Base-by-base conservation (phyloP, 139 green algal species). In the Chlamydomonas sp. region DNA sequence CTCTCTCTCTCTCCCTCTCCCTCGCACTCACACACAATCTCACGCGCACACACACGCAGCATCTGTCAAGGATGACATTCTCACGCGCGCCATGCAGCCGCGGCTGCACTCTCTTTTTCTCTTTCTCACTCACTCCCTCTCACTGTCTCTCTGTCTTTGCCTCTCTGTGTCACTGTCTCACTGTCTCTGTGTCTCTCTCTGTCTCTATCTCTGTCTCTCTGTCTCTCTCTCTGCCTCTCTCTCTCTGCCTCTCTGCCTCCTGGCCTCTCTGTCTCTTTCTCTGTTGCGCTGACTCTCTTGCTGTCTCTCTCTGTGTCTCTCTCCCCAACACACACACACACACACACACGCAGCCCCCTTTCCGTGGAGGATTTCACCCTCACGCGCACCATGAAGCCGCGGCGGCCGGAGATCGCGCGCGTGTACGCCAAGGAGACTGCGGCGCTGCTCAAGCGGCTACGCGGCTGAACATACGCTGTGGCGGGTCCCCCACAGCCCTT, bases 381-480 rank as follows among this genome's bases (percentile, higher is more conserved):
- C 26, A 97, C 92, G 0, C 78, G 85, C 38, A 97, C 90, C n/a
- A 88, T 97, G 81, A 97, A 97, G 81, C 84, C 85, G 3, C 68
- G 85, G 35, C 71, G 90, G 22, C 47, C 76, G 1, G 80, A 77
- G 16, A 90, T 97, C 30, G 58, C 78, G 37, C 30, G 82, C 50
- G 70, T 76, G 43, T 89, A 94, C 36, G 35, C 38, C 0, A 3
- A 62, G 10, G 43, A 87, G 57, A 74, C 87, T 1, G 65, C 66
- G 2, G 3, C 39, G 5, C 82, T 95, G 30, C 35, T 85, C 68
- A 28, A 8, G 2, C 65, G 65, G 47, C 81, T 93, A 58, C 72
- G 87, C 16, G 85, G 78, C 26, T 83, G n/a, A n/a, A n/a, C n/a
- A n/a, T n/a, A n/a, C n/a, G n/a, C n/a, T n/a, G n/a, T n/a, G n/a